Percentiles rank a stretch among this genome's conserved stretches.
Conservation (phyloP, 1,284 basidiomycete genomes). For the Cutaneotrichosporon curvatum region DNA sequence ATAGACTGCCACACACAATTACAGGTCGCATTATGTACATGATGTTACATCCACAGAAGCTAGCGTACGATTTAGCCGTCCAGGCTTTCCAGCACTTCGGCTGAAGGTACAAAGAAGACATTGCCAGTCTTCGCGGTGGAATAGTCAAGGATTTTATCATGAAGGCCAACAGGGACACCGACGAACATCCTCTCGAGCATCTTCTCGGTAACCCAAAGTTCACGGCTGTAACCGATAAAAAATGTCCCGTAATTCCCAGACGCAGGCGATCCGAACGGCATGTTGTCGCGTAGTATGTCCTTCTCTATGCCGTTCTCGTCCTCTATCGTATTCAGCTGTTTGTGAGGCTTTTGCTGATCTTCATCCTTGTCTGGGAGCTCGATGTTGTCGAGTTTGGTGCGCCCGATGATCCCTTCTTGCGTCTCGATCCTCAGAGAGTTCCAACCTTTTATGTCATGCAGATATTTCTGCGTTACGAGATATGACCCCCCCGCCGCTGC, state of each 20-base stretch:
- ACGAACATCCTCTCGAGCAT: conserved; percentile 19
- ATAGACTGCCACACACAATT: no score
- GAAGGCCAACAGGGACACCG: conserved; percentile 13
- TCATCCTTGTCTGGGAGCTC: conserved; percentile 10
- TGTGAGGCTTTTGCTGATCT: conserved; percentile 14
- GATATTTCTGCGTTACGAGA: conserved; percentile 16
- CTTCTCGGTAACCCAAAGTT: conserved; percentile 17
- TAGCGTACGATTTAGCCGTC: neutral
- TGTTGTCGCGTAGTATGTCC: conserved; percentile 21
- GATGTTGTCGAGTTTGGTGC: conserved; percentile 17
- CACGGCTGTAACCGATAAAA: conserved; percentile 15
- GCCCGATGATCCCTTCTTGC: conserved; percentile 14
- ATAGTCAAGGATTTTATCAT: conserved; percentile 16
- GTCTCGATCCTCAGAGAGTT: conserved; percentile 7
- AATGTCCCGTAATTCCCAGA: conserved; percentile 15
- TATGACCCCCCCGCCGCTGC: conserved; percentile 9
- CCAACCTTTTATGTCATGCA: conserved; percentile 16
- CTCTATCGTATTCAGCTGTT: conserved; percentile 12
- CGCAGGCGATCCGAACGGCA: conserved; percentile 16
- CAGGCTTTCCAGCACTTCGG: conserved; percentile 3
- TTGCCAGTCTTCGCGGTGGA: conserved; percentile 11
- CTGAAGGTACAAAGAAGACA: conserved; percentile 13
- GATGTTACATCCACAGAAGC: no score
- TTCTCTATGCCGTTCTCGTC: conserved; percentile 8
- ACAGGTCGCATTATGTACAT: no score